Conservation (phyloP, 768 basidiomycete species). For the Bullera alba region DNA sequence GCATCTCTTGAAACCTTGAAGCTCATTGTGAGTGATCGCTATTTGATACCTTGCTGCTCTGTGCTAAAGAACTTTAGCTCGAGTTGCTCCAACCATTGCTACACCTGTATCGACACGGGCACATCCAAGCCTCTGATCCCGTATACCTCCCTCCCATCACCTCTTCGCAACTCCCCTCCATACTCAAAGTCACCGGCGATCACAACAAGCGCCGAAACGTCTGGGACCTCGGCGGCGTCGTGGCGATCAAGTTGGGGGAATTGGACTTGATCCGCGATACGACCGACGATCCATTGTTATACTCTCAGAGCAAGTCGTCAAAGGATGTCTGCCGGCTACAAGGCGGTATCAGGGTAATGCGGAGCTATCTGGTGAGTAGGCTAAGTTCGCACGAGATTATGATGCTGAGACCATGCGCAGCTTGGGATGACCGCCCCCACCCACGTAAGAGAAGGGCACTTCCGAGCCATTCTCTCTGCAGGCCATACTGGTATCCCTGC, state of each 20-base stretch:
- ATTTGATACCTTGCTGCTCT: not conserved
- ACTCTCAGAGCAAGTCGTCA: no score
- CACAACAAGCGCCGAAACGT: slow-evolving; percentile 25
- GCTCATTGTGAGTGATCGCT: not conserved
- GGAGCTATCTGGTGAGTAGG: not conserved
- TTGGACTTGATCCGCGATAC: not conserved
- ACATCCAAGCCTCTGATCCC: slow-evolving; percentile 33
- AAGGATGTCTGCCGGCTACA: not conserved
- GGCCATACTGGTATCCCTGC: slow-evolving; percentile 12
- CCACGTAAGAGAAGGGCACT: slow-evolving; percentile 13
- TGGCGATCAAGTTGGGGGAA: slow-evolving; percentile 9
- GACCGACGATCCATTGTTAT: not conserved
- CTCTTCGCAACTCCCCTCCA: slow-evolving; percentile 13
- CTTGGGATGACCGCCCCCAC: slow-evolving; percentile 19
- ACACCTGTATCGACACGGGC: slow-evolving; percentile 28
- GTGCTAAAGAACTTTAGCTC: slow-evolving; percentile 7
- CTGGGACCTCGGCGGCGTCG: slow-evolving; percentile 21
- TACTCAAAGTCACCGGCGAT: slow-evolving; percentile 22
- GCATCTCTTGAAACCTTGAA: not conserved
- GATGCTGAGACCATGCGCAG: slow-evolving; percentile 4
- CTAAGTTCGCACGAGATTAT: not conserved
- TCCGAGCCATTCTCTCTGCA: slow-evolving; percentile 17
- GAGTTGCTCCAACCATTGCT: slow-evolving; percentile 30
- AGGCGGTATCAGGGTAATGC: not conserved
- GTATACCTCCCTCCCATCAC: slow-evolving; percentile 30